phyloP scores from a whole-genome alignment of 192 early-diverging fungal species.

The Backusella circina region DNA sequence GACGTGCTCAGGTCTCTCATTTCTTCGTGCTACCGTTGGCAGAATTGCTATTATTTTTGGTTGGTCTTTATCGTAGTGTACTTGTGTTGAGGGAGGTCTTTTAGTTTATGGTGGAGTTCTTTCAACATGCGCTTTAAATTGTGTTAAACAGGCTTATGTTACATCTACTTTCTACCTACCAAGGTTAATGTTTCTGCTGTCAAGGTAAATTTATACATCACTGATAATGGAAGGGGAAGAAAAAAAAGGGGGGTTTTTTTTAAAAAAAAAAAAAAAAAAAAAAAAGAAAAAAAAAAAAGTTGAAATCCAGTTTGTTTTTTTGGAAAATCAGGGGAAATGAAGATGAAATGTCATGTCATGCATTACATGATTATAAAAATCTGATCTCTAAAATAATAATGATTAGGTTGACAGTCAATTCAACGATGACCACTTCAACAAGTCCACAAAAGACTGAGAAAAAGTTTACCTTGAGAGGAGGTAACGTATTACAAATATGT shows the following conservation, averaged over 20 bases:
- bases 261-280: no score
- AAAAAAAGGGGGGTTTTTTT: background rate
- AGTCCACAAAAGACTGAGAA: conserved; percentile 53
- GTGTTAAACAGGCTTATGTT: conserved; percentile 98
- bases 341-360: background rate
- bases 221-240: background rate
- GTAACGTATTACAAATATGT: conserved; percentile 26
- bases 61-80: conserved; percentile 92
- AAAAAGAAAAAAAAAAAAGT: background rate
- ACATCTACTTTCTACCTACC: conserved; percentile 98
- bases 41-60: conserved; percentile 88
- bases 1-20: no score
- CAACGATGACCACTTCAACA: conserved; percentile 89
- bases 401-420: conserved; percentile 68
- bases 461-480: conserved; percentile 71
- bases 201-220: conserved; percentile 23
- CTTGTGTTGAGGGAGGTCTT: conserved; percentile 97
- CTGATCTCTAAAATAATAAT: no score
- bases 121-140: no score
- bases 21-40: conserved; percentile 78
- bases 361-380: no score
- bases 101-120: no score
- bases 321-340: background rate
- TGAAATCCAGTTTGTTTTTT: background rate
- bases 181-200: conserved; percentile 85